Conservation (phyloP, 2,329 filamentous ascomycete species). For the Falciphora oryzae region DNA sequence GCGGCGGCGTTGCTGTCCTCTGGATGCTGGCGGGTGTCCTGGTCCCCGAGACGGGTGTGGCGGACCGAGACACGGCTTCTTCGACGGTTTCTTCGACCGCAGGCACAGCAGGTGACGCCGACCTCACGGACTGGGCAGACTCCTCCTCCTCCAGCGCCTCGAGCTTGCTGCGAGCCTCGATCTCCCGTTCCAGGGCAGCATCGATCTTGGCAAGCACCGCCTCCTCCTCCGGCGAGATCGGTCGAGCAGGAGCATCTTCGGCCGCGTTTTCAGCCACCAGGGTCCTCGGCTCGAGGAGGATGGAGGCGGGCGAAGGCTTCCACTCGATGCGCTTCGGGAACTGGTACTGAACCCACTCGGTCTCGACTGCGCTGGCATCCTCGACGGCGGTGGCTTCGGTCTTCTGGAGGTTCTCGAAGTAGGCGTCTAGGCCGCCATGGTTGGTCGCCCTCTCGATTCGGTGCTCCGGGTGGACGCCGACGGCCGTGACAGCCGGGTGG, state of each 20-base stretch:
- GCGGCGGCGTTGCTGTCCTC: constrained; percentile 54
- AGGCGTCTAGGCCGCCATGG: constrained; percentile 74
- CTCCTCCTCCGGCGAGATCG: constrained; percentile 41
- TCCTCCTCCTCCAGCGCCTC: constrained; percentile 37
- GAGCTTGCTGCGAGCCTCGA: constrained; percentile 46
- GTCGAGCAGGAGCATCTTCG: constrained; percentile 29
- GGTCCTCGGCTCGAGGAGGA: constrained; percentile 40
- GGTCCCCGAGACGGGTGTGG: constrained; percentile 37
- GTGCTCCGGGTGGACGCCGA: constrained; percentile 50
- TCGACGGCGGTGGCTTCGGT: constrained; percentile 58
- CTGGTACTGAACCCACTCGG: constrained; percentile 89
- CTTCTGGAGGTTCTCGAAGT: constrained; percentile 85
- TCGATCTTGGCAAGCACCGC: constrained; percentile 75
- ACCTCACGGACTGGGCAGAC: constrained; percentile 34
- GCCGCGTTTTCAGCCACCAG: constrained; percentile 26
- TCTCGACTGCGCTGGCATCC: constrained; percentile 52
- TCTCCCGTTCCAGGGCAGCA: constrained; percentile 75
- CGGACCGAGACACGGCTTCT: constrained; percentile 32
- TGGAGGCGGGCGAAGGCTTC: constrained; percentile 58
- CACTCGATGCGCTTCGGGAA: constrained; percentile 85
- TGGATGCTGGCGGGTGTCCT: constrained; percentile 40
- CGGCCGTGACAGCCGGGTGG: constrained; percentile 49
- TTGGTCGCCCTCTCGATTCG: constrained; percentile 43
- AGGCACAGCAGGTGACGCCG: constrained; percentile 23
- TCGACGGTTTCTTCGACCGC: constrained; percentile 23